These are phyloP conservation scores for Pythium insidiosum DNA, from an alignment of 352 stramenopile species.

Conservation along the genomic window DNA sequence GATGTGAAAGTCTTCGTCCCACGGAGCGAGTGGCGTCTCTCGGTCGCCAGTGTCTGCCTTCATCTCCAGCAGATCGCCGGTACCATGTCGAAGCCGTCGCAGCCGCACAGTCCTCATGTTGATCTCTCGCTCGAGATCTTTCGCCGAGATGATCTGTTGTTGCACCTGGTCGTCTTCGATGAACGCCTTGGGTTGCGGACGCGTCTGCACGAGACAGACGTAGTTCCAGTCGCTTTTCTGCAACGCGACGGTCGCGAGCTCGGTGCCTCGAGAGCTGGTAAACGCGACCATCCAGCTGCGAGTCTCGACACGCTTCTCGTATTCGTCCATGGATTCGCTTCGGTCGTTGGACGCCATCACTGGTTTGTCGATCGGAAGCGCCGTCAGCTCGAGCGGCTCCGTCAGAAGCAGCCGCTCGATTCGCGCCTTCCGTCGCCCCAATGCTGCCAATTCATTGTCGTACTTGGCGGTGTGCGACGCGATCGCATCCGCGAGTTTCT, in stretches of 20 bases:
- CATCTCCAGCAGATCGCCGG: conserved; percentile 30
- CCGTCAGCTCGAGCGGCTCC: conserved; percentile 37
- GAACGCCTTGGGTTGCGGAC: conserved; percentile 39
- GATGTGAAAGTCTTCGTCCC: conserved; percentile 57
- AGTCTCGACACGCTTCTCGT: conserved; percentile 32
- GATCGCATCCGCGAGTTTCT: conserved; percentile 41
- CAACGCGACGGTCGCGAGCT: conserved; percentile 40
- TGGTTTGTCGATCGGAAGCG: conserved; percentile 22
- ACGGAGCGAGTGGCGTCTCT: conserved; percentile 16
- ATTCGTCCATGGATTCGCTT: conserved; percentile 19
- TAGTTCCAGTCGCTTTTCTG: conserved; percentile 60
- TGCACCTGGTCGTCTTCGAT: conserved; percentile 48
- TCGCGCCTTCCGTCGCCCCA: conserved; percentile 23
- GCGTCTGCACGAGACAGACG: conserved; percentile 46
- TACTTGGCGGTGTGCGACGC: conserved; percentile 25
- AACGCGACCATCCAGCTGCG: conserved; percentile 48
- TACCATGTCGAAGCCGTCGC: conserved; percentile 40
- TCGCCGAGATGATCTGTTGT: conserved; percentile 32
- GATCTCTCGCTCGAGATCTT: conserved; percentile 42
- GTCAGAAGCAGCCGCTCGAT: conserved; percentile 47
- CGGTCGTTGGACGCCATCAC: conserved; percentile 13
- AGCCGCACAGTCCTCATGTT: conserved; percentile 61
- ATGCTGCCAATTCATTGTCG: conserved; percentile 26
- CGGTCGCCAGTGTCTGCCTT: conserved; percentile 1
- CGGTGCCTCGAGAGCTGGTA: conserved; percentile 30